These are phyloP conservation scores for Bassia scoparia DNA, from an alignment of 148 eudicot genomes.

Conservation along the genomic window DNA sequence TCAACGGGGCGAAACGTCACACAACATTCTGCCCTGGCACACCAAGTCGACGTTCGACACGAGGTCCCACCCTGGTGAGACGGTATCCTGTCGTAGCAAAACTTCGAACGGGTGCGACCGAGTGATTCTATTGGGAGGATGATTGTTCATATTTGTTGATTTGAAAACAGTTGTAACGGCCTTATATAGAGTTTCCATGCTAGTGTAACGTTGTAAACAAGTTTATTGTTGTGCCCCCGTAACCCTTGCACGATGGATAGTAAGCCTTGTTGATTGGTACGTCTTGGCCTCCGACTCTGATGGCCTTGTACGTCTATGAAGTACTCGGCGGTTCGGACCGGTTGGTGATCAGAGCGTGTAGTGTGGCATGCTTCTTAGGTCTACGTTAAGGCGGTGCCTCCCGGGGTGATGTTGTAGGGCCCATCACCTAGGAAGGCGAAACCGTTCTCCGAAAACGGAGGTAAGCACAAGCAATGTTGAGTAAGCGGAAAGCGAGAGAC, in stretches of 20 bases:
- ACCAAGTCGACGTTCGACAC: constrained; percentile 45
- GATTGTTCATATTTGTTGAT: background rate
- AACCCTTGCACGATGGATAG: background rate
- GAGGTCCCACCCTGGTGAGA: constrained; percentile 31
- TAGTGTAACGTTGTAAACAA: background rate
- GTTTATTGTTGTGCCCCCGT: background rate
- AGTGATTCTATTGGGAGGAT: background rate
- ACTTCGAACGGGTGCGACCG: constrained; percentile 36
- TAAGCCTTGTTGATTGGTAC: background rate
- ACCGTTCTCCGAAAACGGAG: background rate
- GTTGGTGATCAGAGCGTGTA: constrained; percentile 43
- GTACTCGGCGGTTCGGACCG: constrained; percentile 12
- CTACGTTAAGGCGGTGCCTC: background rate
- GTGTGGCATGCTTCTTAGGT: constrained; percentile 30
- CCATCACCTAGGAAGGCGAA: constrained; percentile 33
- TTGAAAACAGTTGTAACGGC: background rate
- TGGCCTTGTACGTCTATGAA: constrained; percentile 24
- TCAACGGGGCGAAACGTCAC: constrained; percentile 42
- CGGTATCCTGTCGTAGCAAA: constrained; percentile 23
- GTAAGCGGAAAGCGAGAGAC: constrained; percentile 13
- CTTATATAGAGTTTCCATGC: background rate
- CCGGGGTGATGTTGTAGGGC: background rate
- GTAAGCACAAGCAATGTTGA: constrained; percentile 38
- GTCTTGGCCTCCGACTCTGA: background rate
- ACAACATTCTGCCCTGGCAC: constrained; percentile 32